Evolutionary conservation across 1,284 basidiomycete species (phyloP).

Genomic region (Cystodermella granulosa): DNA sequence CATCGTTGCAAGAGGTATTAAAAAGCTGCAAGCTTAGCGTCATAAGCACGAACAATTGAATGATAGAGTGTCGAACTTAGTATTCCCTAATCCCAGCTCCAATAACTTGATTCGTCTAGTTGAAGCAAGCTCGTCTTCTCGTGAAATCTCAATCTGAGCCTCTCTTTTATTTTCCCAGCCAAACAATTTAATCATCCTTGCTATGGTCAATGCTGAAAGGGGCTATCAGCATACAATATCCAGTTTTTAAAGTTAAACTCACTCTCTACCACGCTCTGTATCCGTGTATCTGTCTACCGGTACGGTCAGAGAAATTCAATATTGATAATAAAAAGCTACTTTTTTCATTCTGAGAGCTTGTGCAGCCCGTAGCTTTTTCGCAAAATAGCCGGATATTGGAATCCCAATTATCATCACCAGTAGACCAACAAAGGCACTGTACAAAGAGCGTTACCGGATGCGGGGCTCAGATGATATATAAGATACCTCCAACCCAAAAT

Average conservation of each 20-base stretch:
- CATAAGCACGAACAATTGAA: background rate
- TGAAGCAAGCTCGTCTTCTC: slow-evolving; percentile 53
- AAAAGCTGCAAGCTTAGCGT: background rate
- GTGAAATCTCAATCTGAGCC: slow-evolving; percentile 47
- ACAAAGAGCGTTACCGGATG: background rate
- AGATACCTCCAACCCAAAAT: slow-evolving; percentile 42
- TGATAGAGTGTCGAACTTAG: background rate
- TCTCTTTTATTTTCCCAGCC: slow-evolving; percentile 62
- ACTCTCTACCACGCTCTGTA: slow-evolving; percentile 46
- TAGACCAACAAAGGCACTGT: slow-evolving; percentile 48
- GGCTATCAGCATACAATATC: background rate
- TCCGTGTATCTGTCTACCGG: slow-evolving; percentile 39
- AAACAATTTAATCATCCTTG: slow-evolving; percentile 69
- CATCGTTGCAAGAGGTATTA: background rate
- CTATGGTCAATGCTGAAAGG: slow-evolving; percentile 42
- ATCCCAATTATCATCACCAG: slow-evolving; percentile 47
- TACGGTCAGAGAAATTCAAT: background rate
- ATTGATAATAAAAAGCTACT: slow-evolving; percentile 6
- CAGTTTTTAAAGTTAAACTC: slow-evolving; percentile 9
- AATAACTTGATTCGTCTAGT: too few relatives aligned
- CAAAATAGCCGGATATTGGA: slow-evolving; percentile 50
- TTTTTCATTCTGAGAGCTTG: slow-evolving; percentile 30
- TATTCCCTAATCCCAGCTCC: slow-evolving; percentile 31
- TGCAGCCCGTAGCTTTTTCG: slow-evolving; percentile 34
- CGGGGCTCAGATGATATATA: background rate